Base-by-base conservation (phyloP, 306 rosid genomes). In the Senna tora region DNA sequence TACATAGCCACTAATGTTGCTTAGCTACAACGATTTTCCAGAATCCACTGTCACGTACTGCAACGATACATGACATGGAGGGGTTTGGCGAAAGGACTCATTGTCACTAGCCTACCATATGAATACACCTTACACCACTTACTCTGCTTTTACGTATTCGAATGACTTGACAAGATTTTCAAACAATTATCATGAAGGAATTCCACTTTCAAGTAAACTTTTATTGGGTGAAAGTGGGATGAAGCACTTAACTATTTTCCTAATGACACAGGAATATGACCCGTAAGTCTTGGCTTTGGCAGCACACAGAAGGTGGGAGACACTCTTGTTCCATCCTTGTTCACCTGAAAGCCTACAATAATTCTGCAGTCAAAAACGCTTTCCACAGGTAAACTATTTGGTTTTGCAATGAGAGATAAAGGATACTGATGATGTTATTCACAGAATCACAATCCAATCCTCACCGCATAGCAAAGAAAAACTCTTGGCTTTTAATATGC, bases 261-360 rank as follows among this genome's bases (percentile, higher is more conserved):
- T 73, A 46, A 77, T 77, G 77, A 86, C 77, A 80, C 62, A 78
- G 80, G 76, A 78, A 72, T 74, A 81, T 76, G 71, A 69, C 79
- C 54, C 58, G 78, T 61, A 86, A 75, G 51, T 84, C 74, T 66
- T 14, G 34, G 76, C 50, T 79, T 74, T 84, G 80, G 75, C 71
- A 70, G 73, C 81, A 83, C 66, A 71, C 58, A 63, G 15, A 80
- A 71, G 60, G 90, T 90, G 98, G 96, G 87, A 72, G 84, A 85
- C 96, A 87, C 65, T 65, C 84, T 74, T 82, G 75, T 83, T 80
- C 80, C 85, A 86, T 80, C 81, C 84, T 63, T 83, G 91, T 80
- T 61, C 72, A 63, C 81, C 77, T 79, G 34, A 82, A 75, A 61
- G 76, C 89, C 83, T 80, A 86, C 86, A 86, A 61, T 70, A 51